A percentile compares a stretch with the other conserved stretches of the same genome.
Evolutionary conservation across 2,329 filamentous ascomycete genomes (phyloP).

Genomic region (Pseudocercospora ulei): DNA sequence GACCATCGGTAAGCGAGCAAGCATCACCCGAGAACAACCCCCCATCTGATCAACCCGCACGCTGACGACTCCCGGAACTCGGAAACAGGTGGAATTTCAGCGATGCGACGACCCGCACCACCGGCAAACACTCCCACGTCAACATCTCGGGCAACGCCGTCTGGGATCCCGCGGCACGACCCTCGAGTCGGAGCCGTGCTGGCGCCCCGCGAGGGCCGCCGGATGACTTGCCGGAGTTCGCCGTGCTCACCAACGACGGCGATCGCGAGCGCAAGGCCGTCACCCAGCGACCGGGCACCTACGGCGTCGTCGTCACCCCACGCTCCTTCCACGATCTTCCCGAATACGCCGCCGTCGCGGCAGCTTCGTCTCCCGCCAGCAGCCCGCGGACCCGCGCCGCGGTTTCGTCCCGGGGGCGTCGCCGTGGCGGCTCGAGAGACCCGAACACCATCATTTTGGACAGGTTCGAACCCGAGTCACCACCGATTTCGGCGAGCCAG

Average conservation of each 20-base stretch:
- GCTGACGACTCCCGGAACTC: background rate
- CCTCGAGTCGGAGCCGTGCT: slow-evolving; percentile 9
- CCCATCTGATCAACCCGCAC: background rate
- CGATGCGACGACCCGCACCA: slow-evolving; percentile 32
- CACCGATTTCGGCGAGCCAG: slow-evolving; percentile 9
- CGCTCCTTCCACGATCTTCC: slow-evolving; percentile 46
- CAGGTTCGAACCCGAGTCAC: slow-evolving; percentile 41
- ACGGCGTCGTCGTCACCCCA: slow-evolving; percentile 47
- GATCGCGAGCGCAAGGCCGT: slow-evolving; percentile 51
- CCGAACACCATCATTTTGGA: slow-evolving; percentile 45
- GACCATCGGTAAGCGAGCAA: slow-evolving; percentile 35
- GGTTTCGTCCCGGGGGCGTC: slow-evolving; percentile 20
- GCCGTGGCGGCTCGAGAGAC: slow-evolving; percentile 29
- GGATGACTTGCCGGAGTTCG: slow-evolving; percentile 48
- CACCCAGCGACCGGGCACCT: slow-evolving; percentile 45
- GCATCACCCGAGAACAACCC: background rate
- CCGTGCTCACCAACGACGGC: slow-evolving; percentile 47
- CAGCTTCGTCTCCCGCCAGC: slow-evolving; percentile 23
- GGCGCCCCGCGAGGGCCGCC: slow-evolving; percentile 13
- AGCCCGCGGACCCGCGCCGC: slow-evolving; percentile 29
- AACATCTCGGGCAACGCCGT: slow-evolving; percentile 45
- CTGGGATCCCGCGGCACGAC: slow-evolving; percentile 41
- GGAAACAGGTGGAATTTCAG: slow-evolving; percentile 37
- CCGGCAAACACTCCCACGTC: slow-evolving; percentile 37
- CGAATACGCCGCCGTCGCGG: slow-evolving; percentile 38